These are phyloP conservation scores for Aureobasidium sp. DNA, from an alignment of 2,329 filamentous ascomycete species.

Conservation along the genomic window DNA sequence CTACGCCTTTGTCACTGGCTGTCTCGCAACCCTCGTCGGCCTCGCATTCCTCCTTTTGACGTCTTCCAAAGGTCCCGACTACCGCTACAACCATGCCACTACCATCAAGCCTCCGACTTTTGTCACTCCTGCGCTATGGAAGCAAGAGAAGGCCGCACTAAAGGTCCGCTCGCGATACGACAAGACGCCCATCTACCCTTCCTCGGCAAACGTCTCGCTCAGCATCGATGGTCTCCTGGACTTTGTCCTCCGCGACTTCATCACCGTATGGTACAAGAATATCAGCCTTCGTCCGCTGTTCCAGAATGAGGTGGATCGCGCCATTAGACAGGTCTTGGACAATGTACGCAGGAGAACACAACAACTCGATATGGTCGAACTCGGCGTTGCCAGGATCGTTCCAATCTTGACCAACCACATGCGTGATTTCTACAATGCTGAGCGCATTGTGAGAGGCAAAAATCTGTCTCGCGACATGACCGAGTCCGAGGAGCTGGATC, in stretches of 20 bases:
- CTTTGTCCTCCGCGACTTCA: conserved; percentile 72
- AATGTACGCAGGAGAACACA: conserved; percentile 64
- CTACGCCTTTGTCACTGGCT: conserved; percentile 71
- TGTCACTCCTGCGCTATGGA: conserved; percentile 47
- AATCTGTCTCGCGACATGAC: conserved; percentile 85
- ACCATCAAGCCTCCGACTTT: conserved; percentile 19
- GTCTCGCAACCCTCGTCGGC: conserved; percentile 45
- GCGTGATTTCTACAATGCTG: conserved; percentile 83
- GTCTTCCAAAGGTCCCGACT: conserved; percentile 50
- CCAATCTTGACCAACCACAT: conserved; percentile 85
- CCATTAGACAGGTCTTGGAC: conserved; percentile 63
- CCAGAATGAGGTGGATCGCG: conserved; percentile 75
- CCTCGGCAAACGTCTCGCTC: conserved; percentile 68
- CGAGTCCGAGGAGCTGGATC: conserved; percentile 90
- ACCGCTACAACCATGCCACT: conserved; percentile 47
- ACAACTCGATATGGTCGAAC: conserved; percentile 73
- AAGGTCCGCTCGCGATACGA: conserved; percentile 59
- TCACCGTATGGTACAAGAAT: conserved; percentile 77
- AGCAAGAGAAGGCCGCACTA: conserved; percentile 58
- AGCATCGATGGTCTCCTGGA: conserved; percentile 72
- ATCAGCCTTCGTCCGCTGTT: conserved; percentile 79
- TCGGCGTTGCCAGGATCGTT: conserved; percentile 74
- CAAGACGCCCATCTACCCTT: conserved; percentile 61
- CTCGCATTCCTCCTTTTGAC: conserved; percentile 53
- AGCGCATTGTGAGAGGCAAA: conserved; percentile 75